Evolutionary conservation across 371 early-diverging fungal species (phyloP), one percentile per base, ranked within the genome.

Genomic region (Actinomortierella ambigua): DNA sequence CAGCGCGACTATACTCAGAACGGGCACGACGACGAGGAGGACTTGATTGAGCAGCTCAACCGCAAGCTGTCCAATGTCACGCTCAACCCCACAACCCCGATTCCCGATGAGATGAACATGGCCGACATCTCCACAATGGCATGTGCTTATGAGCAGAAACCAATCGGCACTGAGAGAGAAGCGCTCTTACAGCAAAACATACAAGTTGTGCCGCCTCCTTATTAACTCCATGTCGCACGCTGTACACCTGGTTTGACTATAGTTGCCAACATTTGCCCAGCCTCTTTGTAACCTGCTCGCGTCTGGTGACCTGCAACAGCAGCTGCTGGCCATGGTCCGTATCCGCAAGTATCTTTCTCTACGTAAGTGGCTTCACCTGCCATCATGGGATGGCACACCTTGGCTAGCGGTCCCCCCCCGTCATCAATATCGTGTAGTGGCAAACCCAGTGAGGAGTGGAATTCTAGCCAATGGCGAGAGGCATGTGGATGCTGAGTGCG

Each of bases 51-150:
- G 20, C 71, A 70, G 22, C 63, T 70, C 17, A 70, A 70, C 56
- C 53, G 71, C 18, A 70, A 70, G 44, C 59, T 70, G 9, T 70
- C 71, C 28, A 70, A 70, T 50, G 71, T 70, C 51, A 65, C 71
- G 40, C 55, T 70, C 48, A 70, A 70, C 48, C 71, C 71, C 1
- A 55, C 65, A 2, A 65, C 65, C 14, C 26, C 65, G 13, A 70
- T 70, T 41, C 71, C 71, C 1, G 71, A 70, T 48, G 71, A 70
- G 65, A 70, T 70, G 71, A 70, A 65, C 47, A 61, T 70, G 9
- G 39, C 65, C 9, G 71, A 70, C 52, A 70, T 70, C 28, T 70
- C 71, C 15, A 70, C 71, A n/a, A 70, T 70, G 71, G 71, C 64
- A 70, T 55, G 18, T 28, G 20, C 48, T 46, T 17, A 41, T 41